These are phyloP conservation scores for Fomitiporia mediterranea DNA, from an alignment of 1,284 basidiomycete genomes.

Conservation along the genomic window DNA sequence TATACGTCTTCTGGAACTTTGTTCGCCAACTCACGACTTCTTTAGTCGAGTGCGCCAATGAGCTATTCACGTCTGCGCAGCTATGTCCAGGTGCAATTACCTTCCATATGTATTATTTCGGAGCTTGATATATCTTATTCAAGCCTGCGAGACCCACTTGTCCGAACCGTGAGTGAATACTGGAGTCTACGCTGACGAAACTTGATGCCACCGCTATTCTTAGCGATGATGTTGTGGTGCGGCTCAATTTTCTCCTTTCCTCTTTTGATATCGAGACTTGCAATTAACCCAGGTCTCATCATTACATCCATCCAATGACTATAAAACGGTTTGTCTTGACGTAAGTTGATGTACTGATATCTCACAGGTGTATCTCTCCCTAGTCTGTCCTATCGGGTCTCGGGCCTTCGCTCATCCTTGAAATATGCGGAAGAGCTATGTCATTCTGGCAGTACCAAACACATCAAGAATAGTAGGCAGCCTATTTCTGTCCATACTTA, in stretches of 20 bases:
- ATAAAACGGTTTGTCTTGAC: constrained; percentile 59
- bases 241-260: constrained; percentile 18
- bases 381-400: constrained; percentile 82
- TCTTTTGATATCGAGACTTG: background rate
- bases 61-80: constrained; percentile 68
- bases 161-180: constrained; percentile 59
- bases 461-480: constrained; percentile 69
- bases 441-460: constrained; percentile 87
- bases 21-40: background rate
- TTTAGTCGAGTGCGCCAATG: constrained; percentile 74
- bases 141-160: constrained; percentile 77
- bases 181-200: too few relatives aligned
- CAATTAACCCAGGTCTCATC: constrained; percentile 56
- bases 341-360: constrained; percentile 7
- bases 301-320: constrained; percentile 77
- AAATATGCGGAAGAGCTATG: constrained; percentile 74
- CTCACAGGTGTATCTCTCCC: background rate
- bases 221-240: constrained; percentile 80
- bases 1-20: constrained; percentile 6
- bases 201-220: background rate
- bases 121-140: constrained; percentile 15
- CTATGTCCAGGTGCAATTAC: constrained; percentile 61
- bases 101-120: background rate
- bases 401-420: constrained; percentile 65
- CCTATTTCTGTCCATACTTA: background rate